Evolutionary conservation across 306 rosid genomes (phyloP).

Genomic region (Medicago arabica): DNA sequence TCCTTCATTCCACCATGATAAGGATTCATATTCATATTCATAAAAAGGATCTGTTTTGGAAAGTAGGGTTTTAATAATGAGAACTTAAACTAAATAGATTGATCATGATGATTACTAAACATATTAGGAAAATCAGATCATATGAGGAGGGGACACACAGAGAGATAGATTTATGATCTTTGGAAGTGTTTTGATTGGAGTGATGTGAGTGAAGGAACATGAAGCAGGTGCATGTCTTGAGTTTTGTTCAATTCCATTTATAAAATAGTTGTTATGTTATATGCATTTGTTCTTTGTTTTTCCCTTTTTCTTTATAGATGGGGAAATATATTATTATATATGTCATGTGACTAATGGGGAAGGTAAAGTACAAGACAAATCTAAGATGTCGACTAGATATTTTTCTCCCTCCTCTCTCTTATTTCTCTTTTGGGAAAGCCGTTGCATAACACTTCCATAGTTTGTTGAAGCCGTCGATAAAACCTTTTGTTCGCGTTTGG

Average conservation of each 20-base stretch:
- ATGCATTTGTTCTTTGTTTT: constrained; percentile 23
- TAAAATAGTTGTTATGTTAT: background rate
- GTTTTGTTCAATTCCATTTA: constrained; percentile 24
- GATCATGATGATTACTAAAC: constrained; percentile 6
- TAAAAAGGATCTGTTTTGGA: background rate
- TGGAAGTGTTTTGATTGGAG: constrained; percentile 19
- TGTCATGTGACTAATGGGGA: constrained; percentile 23
- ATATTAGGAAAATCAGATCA: background rate
- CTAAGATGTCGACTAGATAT: constrained; percentile 38
- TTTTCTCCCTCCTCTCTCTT: constrained; percentile 42
- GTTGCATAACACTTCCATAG: background rate
- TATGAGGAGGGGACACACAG: background rate
- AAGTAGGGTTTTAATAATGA: background rate
- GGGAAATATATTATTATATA: constrained; percentile 1
- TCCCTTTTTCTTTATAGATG: background rate
- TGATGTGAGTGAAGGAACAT: constrained; percentile 14
- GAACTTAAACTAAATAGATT: background rate
- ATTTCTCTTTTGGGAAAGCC: constrained; percentile 53
- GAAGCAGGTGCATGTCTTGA: constrained; percentile 27
- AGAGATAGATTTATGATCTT: constrained; percentile 20
- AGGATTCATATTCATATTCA: constrained; percentile 56
- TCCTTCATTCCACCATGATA: constrained; percentile 50
- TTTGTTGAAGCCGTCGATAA: background rate
- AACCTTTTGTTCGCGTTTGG: no score
- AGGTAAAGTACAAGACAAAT: constrained; percentile 28